Base-by-base conservation (phyloP, 2,329 filamentous ascomycete species). In the Aureobasidium subglaciale region DNA sequence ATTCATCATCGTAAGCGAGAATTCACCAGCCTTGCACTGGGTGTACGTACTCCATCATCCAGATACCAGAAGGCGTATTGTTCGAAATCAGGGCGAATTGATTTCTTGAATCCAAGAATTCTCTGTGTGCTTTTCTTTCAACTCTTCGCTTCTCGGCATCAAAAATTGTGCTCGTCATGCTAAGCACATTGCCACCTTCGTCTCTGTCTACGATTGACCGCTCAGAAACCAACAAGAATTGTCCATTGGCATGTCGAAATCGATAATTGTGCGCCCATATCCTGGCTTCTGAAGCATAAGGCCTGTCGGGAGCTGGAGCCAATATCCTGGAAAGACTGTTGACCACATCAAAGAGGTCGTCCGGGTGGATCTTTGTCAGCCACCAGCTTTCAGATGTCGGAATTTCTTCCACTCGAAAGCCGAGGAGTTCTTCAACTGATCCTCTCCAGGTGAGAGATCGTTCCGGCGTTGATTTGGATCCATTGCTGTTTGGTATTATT, bases 1-100 rank as follows among this genome's bases (percentile, higher is more conserved):
- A n/a, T n/a, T n/a, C n/a, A n/a, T n/a, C n/a, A n/a, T n/a, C n/a
- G n/a, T n/a, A n/a, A n/a, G n/a, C n/a, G n/a, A n/a, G n/a, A n/a
- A n/a, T n/a, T n/a, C n/a, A n/a, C n/a, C n/a, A n/a, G n/a, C n/a
- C n/a, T n/a, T n/a, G n/a, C n/a, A n/a, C n/a, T n/a, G n/a, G n/a
- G n/a, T n/a, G n/a, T n/a, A n/a, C n/a, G n/a, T n/a, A n/a, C n/a
- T 58, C 56, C 56, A 58, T 55, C 56, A 58, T 49, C 30, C 40
- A 58, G 25, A 58, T 58, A 11, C 56, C 56, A 6, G 34, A 43
- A 3, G 56, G 56, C 4, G 56, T 58, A 13, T 58, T 58, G 11
- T 58, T 45, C 11, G 56, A 50, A 18, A 58, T 50, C 10, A 43
- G 37, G 7, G 34, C 41, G 7, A 58, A 45, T 13, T 58, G 52